Evolutionary conservation across 148 eudicot genomes (phyloP).

Genomic region (Rheum nobile): DNA sequence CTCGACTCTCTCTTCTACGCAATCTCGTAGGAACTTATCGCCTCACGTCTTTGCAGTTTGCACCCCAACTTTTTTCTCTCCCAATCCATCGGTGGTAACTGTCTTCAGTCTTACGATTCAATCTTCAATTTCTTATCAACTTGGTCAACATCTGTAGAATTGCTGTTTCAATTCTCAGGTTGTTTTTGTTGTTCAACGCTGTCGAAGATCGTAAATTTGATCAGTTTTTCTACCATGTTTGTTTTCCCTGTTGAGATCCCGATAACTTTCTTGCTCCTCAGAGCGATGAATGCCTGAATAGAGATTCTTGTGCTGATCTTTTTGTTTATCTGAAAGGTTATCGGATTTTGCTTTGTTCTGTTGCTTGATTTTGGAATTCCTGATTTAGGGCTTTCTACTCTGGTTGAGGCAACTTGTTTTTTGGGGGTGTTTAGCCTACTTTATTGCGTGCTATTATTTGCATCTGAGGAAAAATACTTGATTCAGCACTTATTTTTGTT

Average conservation of each 20-base stretch:
- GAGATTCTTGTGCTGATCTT: neutral
- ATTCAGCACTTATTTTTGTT: neutral
- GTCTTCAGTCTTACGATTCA: neutral
- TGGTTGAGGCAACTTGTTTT: neutral
- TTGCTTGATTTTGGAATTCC: neutral
- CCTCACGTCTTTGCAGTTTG: neutral
- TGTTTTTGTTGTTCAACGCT: neutral
- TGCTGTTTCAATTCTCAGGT: neutral
- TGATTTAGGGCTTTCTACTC: neutral
- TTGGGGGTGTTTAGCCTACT: neutral
- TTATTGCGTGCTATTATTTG: neutral
- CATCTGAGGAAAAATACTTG: neutral
- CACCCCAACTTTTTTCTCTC: neutral
- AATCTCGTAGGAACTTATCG: neutral
- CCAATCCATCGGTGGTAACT: neutral
- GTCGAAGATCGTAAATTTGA: neutral
- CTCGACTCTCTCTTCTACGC: constrained; percentile 1
- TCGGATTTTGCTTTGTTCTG: neutral
- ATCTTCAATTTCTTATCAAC: neutral
- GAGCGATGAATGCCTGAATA: neutral
- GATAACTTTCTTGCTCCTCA: neutral
- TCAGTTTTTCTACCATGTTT: neutral
- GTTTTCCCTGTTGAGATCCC: neutral
- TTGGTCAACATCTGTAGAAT: neutral
- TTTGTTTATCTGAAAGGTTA: neutral